Conservation (phyloP, 257 asterid species). For the Jacaranda mimosifolia region DNA sequence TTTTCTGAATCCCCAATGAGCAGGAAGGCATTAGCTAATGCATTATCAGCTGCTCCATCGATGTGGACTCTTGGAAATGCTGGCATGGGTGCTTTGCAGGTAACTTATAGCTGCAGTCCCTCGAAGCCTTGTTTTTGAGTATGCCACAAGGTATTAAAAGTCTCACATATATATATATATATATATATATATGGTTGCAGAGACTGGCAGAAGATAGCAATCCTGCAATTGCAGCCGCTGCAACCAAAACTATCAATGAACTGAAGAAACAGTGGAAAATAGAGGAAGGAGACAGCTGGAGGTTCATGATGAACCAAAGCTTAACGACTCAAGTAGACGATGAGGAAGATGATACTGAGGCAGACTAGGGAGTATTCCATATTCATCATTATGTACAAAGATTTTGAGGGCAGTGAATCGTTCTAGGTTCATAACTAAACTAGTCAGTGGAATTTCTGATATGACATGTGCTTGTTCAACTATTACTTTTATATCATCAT, state of each 20-base stretch:
- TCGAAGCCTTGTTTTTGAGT: background rate
- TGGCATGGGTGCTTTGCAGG: constrained; percentile 99
- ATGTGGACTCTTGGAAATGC: constrained; percentile 99
- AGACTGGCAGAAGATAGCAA: constrained; percentile 89
- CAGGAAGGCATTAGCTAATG: constrained; percentile 96
- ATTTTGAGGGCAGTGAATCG: background rate
- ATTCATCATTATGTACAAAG: constrained; percentile 40
- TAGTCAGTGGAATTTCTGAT: constrained; percentile 20
- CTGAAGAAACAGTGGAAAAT: constrained; percentile 94
- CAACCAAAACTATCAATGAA: constrained; percentile 76
- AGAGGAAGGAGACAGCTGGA: constrained; percentile 94
- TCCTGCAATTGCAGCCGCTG: constrained; percentile 93
- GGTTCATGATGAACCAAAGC: constrained; percentile 81
- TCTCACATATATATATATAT: background rate
- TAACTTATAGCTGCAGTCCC: constrained; percentile 23
- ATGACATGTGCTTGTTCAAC: constrained; percentile 19
- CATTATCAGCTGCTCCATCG: constrained; percentile 92
- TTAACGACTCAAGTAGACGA: constrained; percentile 30
- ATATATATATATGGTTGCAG: constrained; percentile 41
- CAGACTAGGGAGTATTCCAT: constrained; percentile 30
- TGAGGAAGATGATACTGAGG: constrained; percentile 46
- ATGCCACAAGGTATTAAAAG: background rate
- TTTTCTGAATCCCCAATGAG: constrained; percentile 25
- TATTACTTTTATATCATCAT: constrained; percentile 15
- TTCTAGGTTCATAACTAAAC: constrained; percentile 38